Conservation (phyloP, 2,329 filamentous ascomycete genomes). For the Stagonosporopsis chrysanthemi region DNA sequence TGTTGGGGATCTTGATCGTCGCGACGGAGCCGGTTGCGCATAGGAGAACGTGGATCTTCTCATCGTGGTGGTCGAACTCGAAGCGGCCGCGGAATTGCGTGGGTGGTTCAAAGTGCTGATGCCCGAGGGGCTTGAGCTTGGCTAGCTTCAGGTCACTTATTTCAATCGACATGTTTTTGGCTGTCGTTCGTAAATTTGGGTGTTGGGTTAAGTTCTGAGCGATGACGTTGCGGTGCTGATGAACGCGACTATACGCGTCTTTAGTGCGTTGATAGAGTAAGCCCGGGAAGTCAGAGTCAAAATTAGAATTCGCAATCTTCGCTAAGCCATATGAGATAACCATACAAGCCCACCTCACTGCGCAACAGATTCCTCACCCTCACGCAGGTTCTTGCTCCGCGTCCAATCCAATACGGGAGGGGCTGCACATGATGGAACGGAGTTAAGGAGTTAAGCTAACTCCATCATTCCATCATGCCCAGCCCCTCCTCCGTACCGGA, state of each 20-base stretch:
- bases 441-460: neutral
- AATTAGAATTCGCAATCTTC: neutral
- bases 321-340: neutral
- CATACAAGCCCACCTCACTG: no score
- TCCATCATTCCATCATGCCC: no score
- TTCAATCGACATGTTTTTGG: slow-evolving; percentile 32
- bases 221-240: slow-evolving; percentile 17
- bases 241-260: neutral
- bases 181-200: neutral
- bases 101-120: slow-evolving; percentile 29
- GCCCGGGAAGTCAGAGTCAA: slow-evolving; percentile 3
- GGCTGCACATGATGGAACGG: no score
- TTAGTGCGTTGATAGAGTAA: slow-evolving; percentile 21
- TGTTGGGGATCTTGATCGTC: slow-evolving; percentile 74
- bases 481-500: no score
- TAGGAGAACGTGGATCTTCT: slow-evolving; percentile 66
- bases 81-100: slow-evolving; percentile 26
- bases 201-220: slow-evolving; percentile 4
- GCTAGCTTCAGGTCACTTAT: slow-evolving; percentile 39
- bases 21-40: slow-evolving; percentile 79
- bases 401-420: no score
- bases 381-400: neutral
- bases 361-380: neutral
- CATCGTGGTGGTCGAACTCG: slow-evolving; percentile 39
- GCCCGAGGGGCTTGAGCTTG: slow-evolving; percentile 36